Percentiles rank a stretch among this genome's conserved stretches.
Evolutionary conservation across 2,329 filamentous ascomycete species (phyloP).

Genomic region (Epichloe elymi): DNA sequence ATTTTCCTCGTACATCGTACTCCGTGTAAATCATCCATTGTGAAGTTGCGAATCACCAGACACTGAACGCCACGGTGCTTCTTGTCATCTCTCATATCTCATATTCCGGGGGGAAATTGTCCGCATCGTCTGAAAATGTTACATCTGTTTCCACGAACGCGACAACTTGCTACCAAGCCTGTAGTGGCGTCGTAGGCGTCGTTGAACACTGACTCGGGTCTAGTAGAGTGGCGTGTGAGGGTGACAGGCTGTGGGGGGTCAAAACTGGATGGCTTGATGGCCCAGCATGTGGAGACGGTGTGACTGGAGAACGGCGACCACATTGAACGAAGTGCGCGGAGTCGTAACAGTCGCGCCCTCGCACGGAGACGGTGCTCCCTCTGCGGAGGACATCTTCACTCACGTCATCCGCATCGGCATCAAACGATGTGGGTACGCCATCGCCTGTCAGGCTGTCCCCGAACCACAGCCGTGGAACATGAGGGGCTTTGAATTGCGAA

Average conservation of each 20-base stretch:
- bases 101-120: not conserved
- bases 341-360: not conserved
- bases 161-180: not conserved
- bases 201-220: not conserved
- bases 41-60: not conserved
- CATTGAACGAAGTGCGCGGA: not conserved
- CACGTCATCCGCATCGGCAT: not conserved
- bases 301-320: slow-evolving; percentile 1
- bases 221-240: not conserved
- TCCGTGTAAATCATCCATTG: not conserved
- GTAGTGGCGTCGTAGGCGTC: not conserved
- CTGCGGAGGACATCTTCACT: not conserved
- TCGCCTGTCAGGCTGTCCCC: not conserved
- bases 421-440: not conserved
- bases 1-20: not conserved
- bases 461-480: not conserved
- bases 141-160: not conserved
- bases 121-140: not conserved
- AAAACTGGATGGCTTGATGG: too few species aligned
- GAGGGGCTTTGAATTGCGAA: not conserved
- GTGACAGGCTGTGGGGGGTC: not conserved
- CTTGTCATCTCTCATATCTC: not conserved
- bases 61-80: not conserved
- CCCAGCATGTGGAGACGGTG: not conserved
- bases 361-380: not conserved